Percentiles rank a stretch among this genome's conserved stretches.
phyloP scores from a whole-genome alignment of 1,284 basidiomycete species.

The Trichosporon sp. region DNA sequence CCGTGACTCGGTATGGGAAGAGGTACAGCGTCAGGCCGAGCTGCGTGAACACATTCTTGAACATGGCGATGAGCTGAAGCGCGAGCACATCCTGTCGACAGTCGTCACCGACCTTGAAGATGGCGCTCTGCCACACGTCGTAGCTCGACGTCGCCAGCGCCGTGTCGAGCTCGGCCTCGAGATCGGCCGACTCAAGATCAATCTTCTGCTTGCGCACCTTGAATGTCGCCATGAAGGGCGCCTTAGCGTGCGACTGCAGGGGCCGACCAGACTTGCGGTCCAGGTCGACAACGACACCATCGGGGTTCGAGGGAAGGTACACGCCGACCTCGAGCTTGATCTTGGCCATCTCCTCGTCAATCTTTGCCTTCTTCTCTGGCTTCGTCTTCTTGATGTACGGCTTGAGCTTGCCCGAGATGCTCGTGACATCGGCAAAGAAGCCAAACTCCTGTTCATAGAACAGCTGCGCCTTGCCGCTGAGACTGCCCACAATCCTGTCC shows the following conservation, averaged over 20 bases:
- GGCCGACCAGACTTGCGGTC: constrained; percentile 95
- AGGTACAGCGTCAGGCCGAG: constrained; percentile 88
- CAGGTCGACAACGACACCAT: constrained; percentile 91
- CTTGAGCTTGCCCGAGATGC: constrained; percentile 95
- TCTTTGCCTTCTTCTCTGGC: constrained; percentile 94
- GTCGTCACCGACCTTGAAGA: constrained; percentile 99
- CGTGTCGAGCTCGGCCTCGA: constrained; percentile 23
- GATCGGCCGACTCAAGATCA: constrained; percentile 42
- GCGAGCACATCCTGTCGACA: constrained; percentile 97
- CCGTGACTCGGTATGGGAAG: constrained; percentile 94
- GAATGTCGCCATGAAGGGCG: constrained; percentile 99
- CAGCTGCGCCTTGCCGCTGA: constrained; percentile 82
- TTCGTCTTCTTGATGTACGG: constrained; percentile 95
- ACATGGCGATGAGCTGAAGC: constrained; percentile 96
- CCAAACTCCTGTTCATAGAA: constrained; percentile 95
- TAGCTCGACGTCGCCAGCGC: constrained; percentile 60
- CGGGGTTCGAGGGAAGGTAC: constrained; percentile 95
- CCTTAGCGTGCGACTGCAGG: constrained; percentile 97
- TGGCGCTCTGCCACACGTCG: constrained; percentile 96
- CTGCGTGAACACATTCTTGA: constrained; percentile 90
- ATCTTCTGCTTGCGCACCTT: constrained; percentile 81
- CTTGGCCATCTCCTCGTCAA: constrained; percentile 99
- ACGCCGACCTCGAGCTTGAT: constrained; percentile 89
- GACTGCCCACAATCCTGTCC: constrained; percentile 68
- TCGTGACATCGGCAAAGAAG: constrained; percentile 95